These are phyloP conservation scores for Candida anglica DNA, from an alignment of 805 yeast genomes.

Conservation along the genomic window DNA sequence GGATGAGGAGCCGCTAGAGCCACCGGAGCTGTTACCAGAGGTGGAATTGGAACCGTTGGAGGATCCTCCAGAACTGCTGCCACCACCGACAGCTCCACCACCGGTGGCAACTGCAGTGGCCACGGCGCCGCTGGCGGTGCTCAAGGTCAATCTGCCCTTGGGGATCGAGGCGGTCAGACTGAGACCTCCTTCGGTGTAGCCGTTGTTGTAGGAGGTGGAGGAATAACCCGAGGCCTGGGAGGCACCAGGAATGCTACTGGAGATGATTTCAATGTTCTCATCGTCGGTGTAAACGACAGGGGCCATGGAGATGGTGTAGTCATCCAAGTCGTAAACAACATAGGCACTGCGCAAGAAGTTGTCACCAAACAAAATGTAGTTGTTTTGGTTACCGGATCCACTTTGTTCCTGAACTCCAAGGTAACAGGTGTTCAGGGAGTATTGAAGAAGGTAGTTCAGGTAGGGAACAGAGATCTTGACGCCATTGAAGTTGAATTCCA, in stretches of 20 bases:
- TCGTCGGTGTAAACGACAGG: conserved; percentile 22
- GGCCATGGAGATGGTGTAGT: conserved; percentile 52
- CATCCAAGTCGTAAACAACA: conserved; percentile 61
- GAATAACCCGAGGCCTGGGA: conserved; percentile 43
- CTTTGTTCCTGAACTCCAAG: conserved; percentile 23
- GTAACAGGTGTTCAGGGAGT: conserved; percentile 15
- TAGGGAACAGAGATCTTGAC: conserved; percentile 48
- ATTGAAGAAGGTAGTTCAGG: conserved; percentile 20
- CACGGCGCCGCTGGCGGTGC: conserved; percentile 14
- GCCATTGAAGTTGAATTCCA: conserved; percentile 58
- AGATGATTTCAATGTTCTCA: conserved; percentile 44
- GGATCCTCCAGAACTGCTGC: conserved; percentile 1
- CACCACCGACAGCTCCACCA: background rate
- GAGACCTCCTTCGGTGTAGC: conserved; percentile 1
- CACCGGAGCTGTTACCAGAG: conserved; percentile 1
- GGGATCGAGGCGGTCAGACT: conserved; percentile 2
- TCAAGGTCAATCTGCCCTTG: conserved; percentile 2
- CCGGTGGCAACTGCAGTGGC: conserved; percentile 5
- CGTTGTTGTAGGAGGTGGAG: conserved; percentile 20
- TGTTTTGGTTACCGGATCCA: background rate
- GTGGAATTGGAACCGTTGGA: conserved; percentile 1
- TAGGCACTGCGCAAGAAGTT: conserved; percentile 60
- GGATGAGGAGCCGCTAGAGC: too few relatives aligned
- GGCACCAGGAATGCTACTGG: conserved; percentile 49
- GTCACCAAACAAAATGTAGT: conserved; percentile 54